Base-by-base conservation (phyloP, 306 rosid species). In the Gillenia trifoliata region DNA sequence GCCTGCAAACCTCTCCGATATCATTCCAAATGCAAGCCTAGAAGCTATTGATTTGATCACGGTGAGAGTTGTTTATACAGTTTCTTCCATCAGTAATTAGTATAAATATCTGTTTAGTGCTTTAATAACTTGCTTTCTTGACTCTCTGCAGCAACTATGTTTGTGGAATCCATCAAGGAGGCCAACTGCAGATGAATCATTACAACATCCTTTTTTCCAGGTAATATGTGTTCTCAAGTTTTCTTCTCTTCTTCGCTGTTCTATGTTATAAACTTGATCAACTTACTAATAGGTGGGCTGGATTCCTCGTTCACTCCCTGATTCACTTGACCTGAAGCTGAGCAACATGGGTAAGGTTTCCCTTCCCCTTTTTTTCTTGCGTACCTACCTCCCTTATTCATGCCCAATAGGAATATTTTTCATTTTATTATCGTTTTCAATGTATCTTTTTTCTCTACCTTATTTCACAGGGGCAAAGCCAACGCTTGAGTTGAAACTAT, bases 131-230 rank as follows among this genome's bases (percentile, higher is more conserved):
- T 71, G 59, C 79, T 63, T 30, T 69, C 41, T 52, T 86, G 38
- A 36, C 50, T 52, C 45, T 66, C 64, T 34, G 68, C 69, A 91
- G 97, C 82, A 78, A 88, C 85, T 91, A 17, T 85, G 89, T 75
- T 88, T 88, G 33, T 91, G 97, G 97, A 85, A 91, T 79, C 95
- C 95, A 75, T 89, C 91, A 66, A 85, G 86, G 82, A 86, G 97
- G 83, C 97, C 91, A 36, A 76, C 87, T 75, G 91, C 95, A 28
- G 91, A 89, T 70, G 93, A 85, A 74, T 71, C 97, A 43, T 76
- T 89, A 70, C 92, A 86, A 43, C 97, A 91, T 83, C 90, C 97
- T 11, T 91, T 91, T 78, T 91, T 91, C 80, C 85, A 88, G 33
- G 97, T 91, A 89, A 86, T 49, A 78, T 72, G 66, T 13, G 25